These are phyloP conservation scores for Cymbopogon flexuosus DNA, from an alignment of 202 grass and related monocot genomes.

Conservation along the genomic window DNA sequence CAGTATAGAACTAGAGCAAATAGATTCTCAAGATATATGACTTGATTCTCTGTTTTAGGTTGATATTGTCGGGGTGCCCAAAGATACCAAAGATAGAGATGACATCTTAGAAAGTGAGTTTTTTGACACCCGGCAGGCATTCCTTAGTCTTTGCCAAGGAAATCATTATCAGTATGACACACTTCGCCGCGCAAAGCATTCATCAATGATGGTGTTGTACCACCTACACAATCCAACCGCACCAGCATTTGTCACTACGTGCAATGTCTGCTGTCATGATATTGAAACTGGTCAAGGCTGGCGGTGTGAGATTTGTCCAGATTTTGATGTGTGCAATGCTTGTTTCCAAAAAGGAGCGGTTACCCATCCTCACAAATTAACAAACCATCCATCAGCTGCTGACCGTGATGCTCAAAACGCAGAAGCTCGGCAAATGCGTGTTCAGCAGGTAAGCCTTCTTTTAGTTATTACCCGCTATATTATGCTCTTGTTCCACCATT, in stretches of 20 bases:
- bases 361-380: constrained; percentile 81
- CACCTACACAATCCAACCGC: constrained; percentile 99
- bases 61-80: constrained; percentile 60
- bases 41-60: constrained; percentile 50
- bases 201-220: constrained; percentile 99
- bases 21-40: constrained; percentile 29
- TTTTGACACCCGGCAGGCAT: constrained; percentile 93
- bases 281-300: constrained; percentile 95
- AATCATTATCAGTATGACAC: constrained; percentile 99
- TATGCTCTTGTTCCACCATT: constrained; percentile 13
- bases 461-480: constrained; percentile 12
- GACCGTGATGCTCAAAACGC: constrained; percentile 91
- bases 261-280: constrained; percentile 81
- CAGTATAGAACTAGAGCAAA: constrained; percentile 4
- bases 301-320: constrained; percentile 95
- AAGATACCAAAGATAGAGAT: constrained; percentile 89
- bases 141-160: constrained; percentile 96
- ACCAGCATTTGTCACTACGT: constrained; percentile 86
- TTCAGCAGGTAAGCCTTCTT: constrained; percentile 64
- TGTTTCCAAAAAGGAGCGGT: constrained; percentile 87
- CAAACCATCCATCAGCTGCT: constrained; percentile 73
- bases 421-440: constrained; percentile 89
- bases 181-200: constrained; percentile 93
- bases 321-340: constrained; percentile 93
- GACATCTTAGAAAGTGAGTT: constrained; percentile 98